These are phyloP conservation scores for Cordyceps javanica DNA, from an alignment of 2,329 filamentous ascomycete species.

Conservation along the genomic window DNA sequence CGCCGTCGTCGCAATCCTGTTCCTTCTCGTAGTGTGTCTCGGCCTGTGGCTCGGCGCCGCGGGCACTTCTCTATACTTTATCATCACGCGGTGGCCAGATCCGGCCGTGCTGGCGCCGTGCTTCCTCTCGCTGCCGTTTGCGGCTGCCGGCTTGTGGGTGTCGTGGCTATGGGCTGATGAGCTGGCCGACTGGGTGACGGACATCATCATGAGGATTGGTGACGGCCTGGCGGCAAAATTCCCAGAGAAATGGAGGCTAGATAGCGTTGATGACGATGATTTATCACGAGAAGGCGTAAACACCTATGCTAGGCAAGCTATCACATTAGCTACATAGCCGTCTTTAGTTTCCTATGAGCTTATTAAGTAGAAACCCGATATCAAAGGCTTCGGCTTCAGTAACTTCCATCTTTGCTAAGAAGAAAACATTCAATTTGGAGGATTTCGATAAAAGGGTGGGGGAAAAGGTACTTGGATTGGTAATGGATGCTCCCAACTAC, in stretches of 20 bases:
- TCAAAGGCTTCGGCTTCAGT: no score
- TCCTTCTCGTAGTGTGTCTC: not conserved
- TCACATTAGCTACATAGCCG: not conserved
- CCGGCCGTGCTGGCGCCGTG: slow-evolving; percentile 20
- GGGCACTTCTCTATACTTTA: slow-evolving; percentile 21
- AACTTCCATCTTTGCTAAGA: no score
- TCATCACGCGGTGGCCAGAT: slow-evolving; percentile 24
- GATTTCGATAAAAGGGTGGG: no score
- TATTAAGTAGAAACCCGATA: no score
- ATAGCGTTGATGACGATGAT: slow-evolving; percentile 16
- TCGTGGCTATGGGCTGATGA: slow-evolving; percentile 15
- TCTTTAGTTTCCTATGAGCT: not conserved
- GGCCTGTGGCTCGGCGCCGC: slow-evolving; percentile 18
- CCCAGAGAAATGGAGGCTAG: slow-evolving; percentile 15
- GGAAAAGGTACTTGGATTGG: no score
- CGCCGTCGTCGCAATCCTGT: slow-evolving; percentile 4
- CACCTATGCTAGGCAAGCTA: slow-evolving; percentile 16
- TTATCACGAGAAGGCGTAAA: slow-evolving; percentile 18
- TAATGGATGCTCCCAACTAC: no score
- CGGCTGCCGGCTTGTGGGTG: slow-evolving; percentile 11
- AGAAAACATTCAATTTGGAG: no score
- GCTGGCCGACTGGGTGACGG: not conserved
- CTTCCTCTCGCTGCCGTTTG: slow-evolving; percentile 18
- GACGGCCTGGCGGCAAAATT: not conserved
- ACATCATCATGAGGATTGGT: not conserved